These are phyloP conservation scores for Colletotrichum siamense DNA, from an alignment of 2,329 filamentous ascomycete genomes.

Conservation along the genomic window DNA sequence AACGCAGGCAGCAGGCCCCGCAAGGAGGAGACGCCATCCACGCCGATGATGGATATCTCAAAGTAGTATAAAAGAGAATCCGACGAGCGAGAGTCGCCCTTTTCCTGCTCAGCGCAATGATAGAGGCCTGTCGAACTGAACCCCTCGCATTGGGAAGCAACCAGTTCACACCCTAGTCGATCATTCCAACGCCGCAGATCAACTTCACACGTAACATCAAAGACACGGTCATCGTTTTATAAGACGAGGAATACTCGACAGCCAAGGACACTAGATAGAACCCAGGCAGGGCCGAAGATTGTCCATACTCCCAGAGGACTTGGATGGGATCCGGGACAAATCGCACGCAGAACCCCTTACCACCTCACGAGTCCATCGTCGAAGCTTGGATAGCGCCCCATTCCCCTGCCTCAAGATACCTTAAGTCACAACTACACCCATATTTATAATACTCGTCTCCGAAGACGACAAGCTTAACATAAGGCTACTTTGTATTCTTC, in stretches of 20 bases:
- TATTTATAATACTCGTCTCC: not conserved
- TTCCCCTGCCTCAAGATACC: not conserved
- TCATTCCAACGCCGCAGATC: rapidly evolving
- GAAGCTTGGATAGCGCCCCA: not conserved
- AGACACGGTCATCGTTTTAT: not conserved
- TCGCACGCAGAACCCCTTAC: not conserved
- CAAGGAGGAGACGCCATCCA: rapidly evolving
- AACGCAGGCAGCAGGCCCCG: no score
- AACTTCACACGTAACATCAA: rapidly evolving
- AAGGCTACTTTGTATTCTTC: not conserved
- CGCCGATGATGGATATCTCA: rapidly evolving
- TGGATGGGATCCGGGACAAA: not conserved
- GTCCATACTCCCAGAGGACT: no score
- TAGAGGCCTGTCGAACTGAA: no score
- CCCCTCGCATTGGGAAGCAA: no score
- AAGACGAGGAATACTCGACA: no score
- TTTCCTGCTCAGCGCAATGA: not conserved
- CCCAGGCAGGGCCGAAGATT: no score
- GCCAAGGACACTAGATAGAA: no score
- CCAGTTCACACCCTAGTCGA: rapidly evolving
- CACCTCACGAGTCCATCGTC: not conserved
- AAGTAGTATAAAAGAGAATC: not conserved
- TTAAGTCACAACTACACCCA: not conserved
- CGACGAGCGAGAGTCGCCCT: rapidly evolving
- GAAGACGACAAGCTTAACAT: not conserved